Conservation (phyloP, 2,329 filamentous ascomycete genomes). For the Pseudocercospora macadamiae region DNA sequence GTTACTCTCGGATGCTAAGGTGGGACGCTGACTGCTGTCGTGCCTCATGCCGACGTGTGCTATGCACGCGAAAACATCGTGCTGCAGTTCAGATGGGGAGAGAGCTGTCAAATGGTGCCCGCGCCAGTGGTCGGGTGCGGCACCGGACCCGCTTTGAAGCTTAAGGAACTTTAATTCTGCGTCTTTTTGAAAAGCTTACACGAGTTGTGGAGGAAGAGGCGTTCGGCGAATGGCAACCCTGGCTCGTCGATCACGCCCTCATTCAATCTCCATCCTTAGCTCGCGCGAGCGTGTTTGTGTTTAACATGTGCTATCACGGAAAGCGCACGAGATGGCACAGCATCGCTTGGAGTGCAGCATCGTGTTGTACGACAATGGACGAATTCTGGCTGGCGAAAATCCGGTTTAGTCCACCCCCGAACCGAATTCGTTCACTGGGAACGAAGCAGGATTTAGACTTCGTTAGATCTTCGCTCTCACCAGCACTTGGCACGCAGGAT, state of each 20-base stretch:
- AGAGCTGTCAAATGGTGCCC: neutral
- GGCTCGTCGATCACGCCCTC: neutral
- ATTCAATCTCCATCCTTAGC: neutral
- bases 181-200: neutral
- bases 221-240: neutral
- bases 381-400: neutral
- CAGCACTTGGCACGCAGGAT: neutral
- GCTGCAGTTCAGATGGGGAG: no score
- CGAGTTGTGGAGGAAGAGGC: neutral
- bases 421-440: neutral
- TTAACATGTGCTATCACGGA: neutral
- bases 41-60: neutral
- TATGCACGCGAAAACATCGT: conserved; percentile 1
- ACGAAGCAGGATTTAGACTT: conserved; percentile 2
- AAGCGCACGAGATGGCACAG: neutral
- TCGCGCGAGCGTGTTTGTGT: neutral
- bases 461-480: neutral
- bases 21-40: neutral
- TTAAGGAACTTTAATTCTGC: conserved; percentile 1
- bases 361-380: neutral
- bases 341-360: neutral
- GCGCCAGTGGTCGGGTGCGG: neutral
- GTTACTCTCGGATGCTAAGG: neutral
- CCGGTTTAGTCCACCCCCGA: neutral
- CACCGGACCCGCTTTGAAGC: neutral